Percentiles rank a stretch among this genome's conserved stretches.
Evolutionary conservation across 2,329 filamentous ascomycete species (phyloP).

Genomic region (Alternaria infectoria): DNA sequence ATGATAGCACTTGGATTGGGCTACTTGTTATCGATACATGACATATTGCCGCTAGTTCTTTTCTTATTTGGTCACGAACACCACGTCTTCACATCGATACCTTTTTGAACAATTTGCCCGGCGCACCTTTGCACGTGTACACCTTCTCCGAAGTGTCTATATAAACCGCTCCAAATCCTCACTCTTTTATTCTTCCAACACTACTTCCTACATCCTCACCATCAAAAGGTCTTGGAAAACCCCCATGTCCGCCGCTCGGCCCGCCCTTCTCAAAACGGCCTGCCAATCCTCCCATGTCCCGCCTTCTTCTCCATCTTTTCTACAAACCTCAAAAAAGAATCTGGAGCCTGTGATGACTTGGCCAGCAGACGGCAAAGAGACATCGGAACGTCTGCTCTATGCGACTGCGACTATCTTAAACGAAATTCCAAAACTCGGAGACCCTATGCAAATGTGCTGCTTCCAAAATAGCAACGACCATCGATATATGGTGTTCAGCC

Average conservation of each 20-base stretch:
- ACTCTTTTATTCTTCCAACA: too few relatives aligned
- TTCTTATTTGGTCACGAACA: too few relatives aligned
- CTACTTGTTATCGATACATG: too few relatives aligned
- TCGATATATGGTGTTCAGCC: accelerated
- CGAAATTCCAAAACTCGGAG: too few relatives aligned
- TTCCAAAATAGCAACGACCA: neutral
- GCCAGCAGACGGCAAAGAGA: too few relatives aligned
- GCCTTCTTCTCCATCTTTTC: neutral
- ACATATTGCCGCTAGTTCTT: too few relatives aligned
- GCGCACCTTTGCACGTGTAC: neutral
- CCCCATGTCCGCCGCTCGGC: neutral
- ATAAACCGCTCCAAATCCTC: accelerated
- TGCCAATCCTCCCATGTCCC: neutral
- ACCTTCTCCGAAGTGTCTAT: neutral
- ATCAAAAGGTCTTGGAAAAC: too few relatives aligned
- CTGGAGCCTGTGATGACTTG: neutral
- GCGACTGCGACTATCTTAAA: neutral
- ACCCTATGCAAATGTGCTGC: neutral
- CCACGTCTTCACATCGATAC: neutral
- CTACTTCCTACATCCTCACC: too few relatives aligned
- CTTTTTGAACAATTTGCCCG: neutral
- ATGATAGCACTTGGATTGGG: neutral
- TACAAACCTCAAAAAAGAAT: neutral
- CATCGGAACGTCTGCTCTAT: too few relatives aligned
- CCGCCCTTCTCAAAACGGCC: neutral